These are phyloP conservation scores for Thielaviopsis cerberus DNA, from an alignment of 2,329 filamentous ascomycete genomes.

Conservation along the genomic window DNA sequence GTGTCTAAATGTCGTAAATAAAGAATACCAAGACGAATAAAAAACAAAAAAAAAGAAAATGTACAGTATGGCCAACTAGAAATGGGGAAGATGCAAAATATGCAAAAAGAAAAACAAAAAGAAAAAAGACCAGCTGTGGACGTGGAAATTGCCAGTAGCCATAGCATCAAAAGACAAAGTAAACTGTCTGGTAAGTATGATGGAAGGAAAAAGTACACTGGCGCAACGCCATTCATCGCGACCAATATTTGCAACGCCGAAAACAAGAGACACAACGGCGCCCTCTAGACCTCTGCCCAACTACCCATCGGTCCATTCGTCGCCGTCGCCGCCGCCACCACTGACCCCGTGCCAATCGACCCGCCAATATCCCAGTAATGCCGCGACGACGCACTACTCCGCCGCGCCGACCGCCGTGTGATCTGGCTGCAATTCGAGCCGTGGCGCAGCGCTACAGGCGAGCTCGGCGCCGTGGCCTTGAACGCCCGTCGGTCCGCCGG, in stretches of 20 bases:
- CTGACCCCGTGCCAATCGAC: slow-evolving; percentile 57
- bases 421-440: slow-evolving; percentile 69
- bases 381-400: slow-evolving; percentile 52
- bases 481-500: slow-evolving; percentile 37
- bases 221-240: too few species aligned
- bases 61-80: background rate
- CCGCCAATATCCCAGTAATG: slow-evolving; percentile 89
- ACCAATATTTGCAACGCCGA: too few species aligned
- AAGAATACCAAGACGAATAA: background rate
- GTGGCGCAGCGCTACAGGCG: slow-evolving; percentile 29
- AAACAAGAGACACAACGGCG: background rate
- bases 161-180: background rate
- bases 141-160: background rate
- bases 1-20: background rate
- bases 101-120: background rate
- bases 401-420: slow-evolving; percentile 50
- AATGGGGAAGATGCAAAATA: background rate
- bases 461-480: slow-evolving; percentile 33
- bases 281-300: slow-evolving; percentile 53
- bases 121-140: background rate
- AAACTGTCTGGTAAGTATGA: too few species aligned
- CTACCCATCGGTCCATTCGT: slow-evolving; percentile 50
- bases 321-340: slow-evolving; percentile 29
- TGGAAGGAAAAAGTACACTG: too few species aligned
- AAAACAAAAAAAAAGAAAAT: background rate